phyloP scores from a whole-genome alignment of 139 green algal genomes.

The Mychonastes homosphaera region DNA sequence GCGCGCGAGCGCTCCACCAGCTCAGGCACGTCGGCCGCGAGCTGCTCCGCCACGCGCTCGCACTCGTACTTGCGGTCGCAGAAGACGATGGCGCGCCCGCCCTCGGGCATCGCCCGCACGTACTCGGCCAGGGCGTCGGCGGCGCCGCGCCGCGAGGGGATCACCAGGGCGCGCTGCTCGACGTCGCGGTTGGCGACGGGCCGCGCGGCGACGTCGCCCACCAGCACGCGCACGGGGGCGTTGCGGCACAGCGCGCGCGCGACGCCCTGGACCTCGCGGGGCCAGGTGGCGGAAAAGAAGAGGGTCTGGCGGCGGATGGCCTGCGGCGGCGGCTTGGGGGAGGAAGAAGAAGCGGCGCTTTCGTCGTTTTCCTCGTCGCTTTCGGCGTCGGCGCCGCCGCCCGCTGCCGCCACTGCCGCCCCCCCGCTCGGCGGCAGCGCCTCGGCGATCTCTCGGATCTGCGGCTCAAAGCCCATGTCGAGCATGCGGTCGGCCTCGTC shows the following conservation, averaged over 20 bases:
- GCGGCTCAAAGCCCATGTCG: conserved; percentile 86
- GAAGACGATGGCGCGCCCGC: conserved; percentile 60
- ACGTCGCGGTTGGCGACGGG: conserved; percentile 68
- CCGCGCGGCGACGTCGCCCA: conserved; percentile 57
- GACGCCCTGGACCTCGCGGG: conserved; percentile 63
- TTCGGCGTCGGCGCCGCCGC: neutral
- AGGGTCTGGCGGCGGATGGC: conserved; percentile 67
- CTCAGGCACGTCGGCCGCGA: too few species aligned
- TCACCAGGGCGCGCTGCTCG: conserved; percentile 68
- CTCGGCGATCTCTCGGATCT: conserved; percentile 13
- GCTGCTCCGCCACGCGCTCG: conserved; percentile 38
- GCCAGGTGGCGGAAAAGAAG: conserved; percentile 76
- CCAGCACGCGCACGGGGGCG: conserved; percentile 61
- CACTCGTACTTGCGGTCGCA: conserved; percentile 61
- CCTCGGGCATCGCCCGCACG: conserved; percentile 12
- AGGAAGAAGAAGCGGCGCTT: neutral
- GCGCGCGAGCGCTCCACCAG: too few species aligned
- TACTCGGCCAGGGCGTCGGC: neutral
- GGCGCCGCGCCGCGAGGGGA: conserved; percentile 23
- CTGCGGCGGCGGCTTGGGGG: neutral
- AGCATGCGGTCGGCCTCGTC: conserved; percentile 90
- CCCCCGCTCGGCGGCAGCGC: conserved; percentile 14
- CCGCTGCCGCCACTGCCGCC: neutral
- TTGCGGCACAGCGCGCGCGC: conserved; percentile 44
- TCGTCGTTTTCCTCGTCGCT: neutral